These are phyloP conservation scores for Claviceps sp. DNA, from an alignment of 2,329 filamentous ascomycete genomes.

Conservation along the genomic window DNA sequence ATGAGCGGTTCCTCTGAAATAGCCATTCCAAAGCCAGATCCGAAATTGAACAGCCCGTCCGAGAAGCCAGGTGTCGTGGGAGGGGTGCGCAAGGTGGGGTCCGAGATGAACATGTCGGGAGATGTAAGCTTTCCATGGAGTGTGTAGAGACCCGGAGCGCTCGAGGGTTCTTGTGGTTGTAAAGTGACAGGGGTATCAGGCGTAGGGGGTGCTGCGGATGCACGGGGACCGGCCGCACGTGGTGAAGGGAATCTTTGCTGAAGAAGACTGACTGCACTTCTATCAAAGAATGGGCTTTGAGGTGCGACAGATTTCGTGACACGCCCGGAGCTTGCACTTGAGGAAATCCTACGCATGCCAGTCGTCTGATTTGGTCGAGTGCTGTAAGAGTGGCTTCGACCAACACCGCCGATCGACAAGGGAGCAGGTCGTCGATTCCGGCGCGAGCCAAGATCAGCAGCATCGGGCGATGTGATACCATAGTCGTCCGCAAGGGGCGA, in stretches of 20 bases:
- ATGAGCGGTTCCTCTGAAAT: constrained; percentile 35
- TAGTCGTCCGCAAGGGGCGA: constrained; percentile 8
- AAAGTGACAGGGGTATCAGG: constrained; percentile 33
- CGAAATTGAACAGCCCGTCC: constrained; percentile 26
- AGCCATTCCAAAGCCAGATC: constrained; percentile 25
- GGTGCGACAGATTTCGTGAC: constrained; percentile 20
- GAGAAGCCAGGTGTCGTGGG: constrained; percentile 38
- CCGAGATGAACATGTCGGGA: constrained; percentile 20
- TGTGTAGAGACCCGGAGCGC: constrained; percentile 23
- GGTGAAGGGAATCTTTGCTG: constrained; percentile 29
- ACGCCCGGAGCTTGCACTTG: constrained; percentile 29
- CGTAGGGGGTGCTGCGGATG: constrained; percentile 33
- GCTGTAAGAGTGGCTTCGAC: constrained; percentile 27
- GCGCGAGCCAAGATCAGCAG: constrained; percentile 40
- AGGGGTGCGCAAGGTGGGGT: constrained; percentile 37
- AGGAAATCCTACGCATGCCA: constrained; percentile 41
- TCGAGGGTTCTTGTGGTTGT: constrained; percentile 23
- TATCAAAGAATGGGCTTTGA: constrained; percentile 28
- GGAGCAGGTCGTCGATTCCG: constrained; percentile 32
- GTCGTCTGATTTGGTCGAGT: constrained; percentile 32
- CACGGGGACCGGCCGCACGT: constrained; percentile 22
- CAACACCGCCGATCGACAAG: constrained; percentile 28
- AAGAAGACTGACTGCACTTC: constrained; percentile 31
- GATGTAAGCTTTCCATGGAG: constrained; percentile 17
- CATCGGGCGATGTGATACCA: constrained; percentile 34